Base-by-base conservation (phyloP, 2,329 filamentous ascomycete genomes). In the Trichoderma koningiopsis region DNA sequence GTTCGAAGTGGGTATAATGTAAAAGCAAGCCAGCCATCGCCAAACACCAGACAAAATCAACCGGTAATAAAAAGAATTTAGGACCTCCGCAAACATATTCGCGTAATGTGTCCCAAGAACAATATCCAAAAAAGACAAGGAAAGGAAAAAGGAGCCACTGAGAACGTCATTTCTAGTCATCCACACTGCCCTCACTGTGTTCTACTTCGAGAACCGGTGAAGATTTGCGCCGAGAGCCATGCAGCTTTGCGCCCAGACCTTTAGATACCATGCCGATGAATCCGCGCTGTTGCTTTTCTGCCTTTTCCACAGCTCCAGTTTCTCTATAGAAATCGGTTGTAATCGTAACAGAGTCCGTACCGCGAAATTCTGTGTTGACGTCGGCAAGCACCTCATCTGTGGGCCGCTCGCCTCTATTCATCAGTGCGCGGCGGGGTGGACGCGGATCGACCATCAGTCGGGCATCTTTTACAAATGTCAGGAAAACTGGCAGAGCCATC, bases 401-500 rank as follows among this genome's bases (percentile, higher is more conserved):
- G n/a, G 70, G 56, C 22, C 43, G 52, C 5, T 71, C 73, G 11
- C 77, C 76, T n/a, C 72, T 70, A 4, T 72, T 72, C 11, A 55
- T 68, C 10, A 59, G 49, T n/a, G 68, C 60, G 14, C 72, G 70
- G n/a, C 74, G 74, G 22, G 55, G 5, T 59, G 74, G 72, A 24
- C 73, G 73, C 2, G 76, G 77, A 56, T 80, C 83, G 16, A 85
- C 83, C 65, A 86, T 75, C 13, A 76, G 73, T 70, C 81, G 82
- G 0, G 84, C 87, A 69, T 86, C 84, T 14, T 73, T 77, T n/a
- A 82, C 78, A 31, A 82, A 72, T 49, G 81, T 80, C 22, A 89
- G 76, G 71, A 85, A 87, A 5, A 85, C 71, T 0, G 86, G 83
- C 70, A 86, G 88, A 2, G 81, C 73, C 40, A 84, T 77, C 24